Base-by-base conservation (phyloP, 805 yeast genomes). In the Saccharomycopsis oosterbeekiorum region DNA sequence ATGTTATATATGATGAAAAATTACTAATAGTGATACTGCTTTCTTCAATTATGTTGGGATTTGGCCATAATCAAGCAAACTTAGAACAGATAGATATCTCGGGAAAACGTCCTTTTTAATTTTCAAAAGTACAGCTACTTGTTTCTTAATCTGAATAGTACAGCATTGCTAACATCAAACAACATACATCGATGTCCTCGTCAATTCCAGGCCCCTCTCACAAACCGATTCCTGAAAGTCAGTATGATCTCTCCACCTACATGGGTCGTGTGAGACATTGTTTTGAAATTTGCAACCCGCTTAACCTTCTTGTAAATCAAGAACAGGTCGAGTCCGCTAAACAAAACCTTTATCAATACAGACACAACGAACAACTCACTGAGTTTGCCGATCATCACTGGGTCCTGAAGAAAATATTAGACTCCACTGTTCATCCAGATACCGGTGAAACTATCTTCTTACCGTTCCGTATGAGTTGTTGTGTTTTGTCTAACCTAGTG, bases 401-500 rank as follows among this genome's bases (percentile, higher is more conserved):
- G 99, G 76, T 80, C 53, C 94, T 96, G 10, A 93, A 93, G 75
- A 83, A 83, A 71, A 78, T 89, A 39, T 78, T 94, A 68, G 98
- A 94, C 73, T 90, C 97, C 1, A 86, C 97, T 0, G 83, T 91
- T 51, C 99, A 94, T 73, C 99, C 99, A 58, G 99, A 94, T 71
- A 93, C 96, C 5, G 97, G 97, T 0, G 94, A 90, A 68, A 88
- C 96, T 0, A 97, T 94, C 12, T 71, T 89, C 36, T 77, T 94
- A 60, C 99, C 99, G 2, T 94, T 94, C 75, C 82, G 99, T 74
- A 94, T 94, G 99, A 90, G 97, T 26, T 86, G 93, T 39, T 90
- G 94, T 76, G 99, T 94, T 17, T 76, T 94, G 59, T 89, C 97
- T 11, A 94, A 94, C 73, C 75, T 94, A 73, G 93, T 93, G 24